Conservation (phyloP, 495 filamentous ascomycete species). For the Xylaria longipes region DNA sequence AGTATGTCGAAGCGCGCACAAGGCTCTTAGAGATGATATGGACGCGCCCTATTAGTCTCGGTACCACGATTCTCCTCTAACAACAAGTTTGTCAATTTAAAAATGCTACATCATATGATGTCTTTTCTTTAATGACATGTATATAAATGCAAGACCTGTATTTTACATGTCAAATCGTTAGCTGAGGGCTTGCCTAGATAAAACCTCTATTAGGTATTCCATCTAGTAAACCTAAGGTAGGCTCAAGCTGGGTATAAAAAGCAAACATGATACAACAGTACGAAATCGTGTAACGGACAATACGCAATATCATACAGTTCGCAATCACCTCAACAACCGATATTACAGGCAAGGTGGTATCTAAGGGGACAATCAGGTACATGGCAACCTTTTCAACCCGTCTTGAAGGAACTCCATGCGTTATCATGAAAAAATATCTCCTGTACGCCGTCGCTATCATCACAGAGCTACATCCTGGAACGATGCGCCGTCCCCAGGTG, state of each 20-base stretch:
- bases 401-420: conserved; percentile 20
- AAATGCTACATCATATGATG: neutral
- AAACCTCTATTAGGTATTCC: neutral
- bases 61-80: neutral
- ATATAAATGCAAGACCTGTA: neutral
- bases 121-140: neutral
- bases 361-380: neutral
- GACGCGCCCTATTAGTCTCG: neutral
- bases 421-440: conserved; percentile 6
- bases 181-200: neutral
- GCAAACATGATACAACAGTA: neutral
- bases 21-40: neutral
- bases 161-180: neutral
- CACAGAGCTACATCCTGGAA: conserved; percentile 30
- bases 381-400: conserved; percentile 10
- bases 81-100: neutral
- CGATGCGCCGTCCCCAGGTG: conserved; percentile 32
- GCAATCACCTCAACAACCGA: conserved; percentile 1
- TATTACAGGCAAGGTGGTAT: neutral
- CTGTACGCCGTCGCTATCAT: conserved; percentile 6
- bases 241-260: conserved; percentile 5
- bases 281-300: neutral
- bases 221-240: neutral
- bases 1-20: neutral
- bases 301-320: conserved; percentile 13